Evolutionary conservation across 495 filamentous ascomycete genomes (phyloP).

Genomic region (Darksidea phi): DNA sequence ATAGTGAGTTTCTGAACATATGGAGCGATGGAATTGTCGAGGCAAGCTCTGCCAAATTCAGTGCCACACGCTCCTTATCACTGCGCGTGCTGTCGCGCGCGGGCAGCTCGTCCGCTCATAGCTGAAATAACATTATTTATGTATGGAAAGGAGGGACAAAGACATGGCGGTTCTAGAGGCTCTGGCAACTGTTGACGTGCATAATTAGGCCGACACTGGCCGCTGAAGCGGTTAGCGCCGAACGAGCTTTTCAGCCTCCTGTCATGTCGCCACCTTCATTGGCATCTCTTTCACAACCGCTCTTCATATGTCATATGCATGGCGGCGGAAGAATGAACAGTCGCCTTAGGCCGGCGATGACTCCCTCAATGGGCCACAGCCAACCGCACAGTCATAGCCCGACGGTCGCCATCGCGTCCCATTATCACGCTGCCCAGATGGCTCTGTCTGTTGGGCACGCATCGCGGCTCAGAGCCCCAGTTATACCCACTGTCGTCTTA

Average conservation of each 20-base stretch:
- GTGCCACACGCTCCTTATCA: no score
- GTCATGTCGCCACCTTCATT: neutral
- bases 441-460: slow-evolving; percentile 16
- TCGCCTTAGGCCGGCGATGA: no score
- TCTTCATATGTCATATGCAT: neutral
- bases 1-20: no score
- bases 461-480: slow-evolving; percentile 7
- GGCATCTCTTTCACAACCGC: neutral
- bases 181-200: neutral
- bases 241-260: slow-evolving; percentile 19
- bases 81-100: neutral
- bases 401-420: neutral
- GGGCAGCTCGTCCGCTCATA: neutral
- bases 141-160: no score
- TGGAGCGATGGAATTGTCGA: no score
- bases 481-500: slow-evolving; percentile 26
- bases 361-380: no score
- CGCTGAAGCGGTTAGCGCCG: slow-evolving; percentile 5
- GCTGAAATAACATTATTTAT: no score
- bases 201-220: neutral
- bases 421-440: slow-evolving; percentile 12
- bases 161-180: no score
- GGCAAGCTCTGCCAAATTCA: no score
- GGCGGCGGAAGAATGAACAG: neutral
- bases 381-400: no score